phyloP scores from a whole-genome alignment of 495 filamentous ascomycete genomes.

The Aspergillus cristatus region DNA sequence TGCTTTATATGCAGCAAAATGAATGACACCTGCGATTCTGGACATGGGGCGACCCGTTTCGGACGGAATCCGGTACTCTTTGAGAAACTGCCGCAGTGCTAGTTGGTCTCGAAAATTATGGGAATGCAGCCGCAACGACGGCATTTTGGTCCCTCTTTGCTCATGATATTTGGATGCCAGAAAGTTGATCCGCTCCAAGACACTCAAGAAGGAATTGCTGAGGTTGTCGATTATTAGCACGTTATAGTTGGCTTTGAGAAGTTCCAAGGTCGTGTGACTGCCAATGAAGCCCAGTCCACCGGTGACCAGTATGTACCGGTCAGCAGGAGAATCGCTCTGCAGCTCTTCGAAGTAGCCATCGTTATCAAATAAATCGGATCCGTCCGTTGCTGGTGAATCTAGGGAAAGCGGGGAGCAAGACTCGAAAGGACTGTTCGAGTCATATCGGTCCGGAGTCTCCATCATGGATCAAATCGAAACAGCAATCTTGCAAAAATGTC shows the following conservation, averaged over 20 bases:
- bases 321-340: conserved; percentile 23
- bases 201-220: conserved; percentile 47
- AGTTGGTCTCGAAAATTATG: conserved; percentile 48
- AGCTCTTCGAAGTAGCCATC: conserved; percentile 28
- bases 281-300: conserved; percentile 62
- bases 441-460: conserved; percentile 24
- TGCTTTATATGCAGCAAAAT: conserved; percentile 55
- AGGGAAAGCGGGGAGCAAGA: conserved; percentile 23
- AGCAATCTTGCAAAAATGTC: conserved; percentile 4
- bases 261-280: conserved; percentile 53
- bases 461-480: conserved; percentile 19
- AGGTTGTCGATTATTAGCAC: conserved; percentile 58
- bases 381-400: conserved; percentile 34
- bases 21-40: conserved; percentile 51
- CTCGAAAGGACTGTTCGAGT: conserved; percentile 26
- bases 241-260: conserved; percentile 53
- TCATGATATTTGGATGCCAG: conserved; percentile 43
- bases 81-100: conserved; percentile 30
- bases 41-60: conserved; percentile 36
- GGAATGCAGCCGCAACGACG: conserved; percentile 44
- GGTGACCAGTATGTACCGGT: conserved; percentile 47
- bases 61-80: conserved; percentile 26
- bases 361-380: conserved; percentile 33
- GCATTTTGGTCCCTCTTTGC: conserved; percentile 33
- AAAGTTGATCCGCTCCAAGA: conserved; percentile 42